Conservation (phyloP, 805 yeast species). For the Saccharomyces kudriavzevii region DNA sequence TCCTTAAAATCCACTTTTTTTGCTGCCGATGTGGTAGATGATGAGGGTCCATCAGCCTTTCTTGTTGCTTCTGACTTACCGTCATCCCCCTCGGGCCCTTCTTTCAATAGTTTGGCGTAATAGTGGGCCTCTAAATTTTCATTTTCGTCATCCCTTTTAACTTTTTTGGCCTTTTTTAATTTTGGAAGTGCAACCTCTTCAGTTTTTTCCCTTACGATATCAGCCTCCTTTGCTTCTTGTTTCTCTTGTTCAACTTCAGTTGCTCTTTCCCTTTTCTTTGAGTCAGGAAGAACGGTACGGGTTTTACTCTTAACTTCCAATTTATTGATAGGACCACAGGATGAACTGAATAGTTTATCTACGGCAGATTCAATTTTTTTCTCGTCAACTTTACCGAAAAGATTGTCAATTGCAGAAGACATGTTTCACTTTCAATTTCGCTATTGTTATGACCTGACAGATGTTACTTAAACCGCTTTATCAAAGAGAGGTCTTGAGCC, state of each 20-base stretch:
- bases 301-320: constrained; percentile 11
- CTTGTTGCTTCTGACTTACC: constrained; percentile 19
- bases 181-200: background rate
- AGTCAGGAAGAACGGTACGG: constrained; percentile 14
- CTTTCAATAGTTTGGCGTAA: constrained; percentile 40
- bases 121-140: constrained; percentile 51
- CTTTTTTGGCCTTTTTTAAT: constrained; percentile 13
- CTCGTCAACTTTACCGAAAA: constrained; percentile 29
- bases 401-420: constrained; percentile 25
- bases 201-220: background rate
- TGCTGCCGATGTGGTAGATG: constrained; percentile 33
- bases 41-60: constrained; percentile 17
- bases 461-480: background rate
- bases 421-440: background rate
- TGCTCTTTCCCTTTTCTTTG: constrained; percentile 10
- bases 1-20: constrained; percentile 53
- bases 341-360: constrained; percentile 31
- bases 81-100: constrained; percentile 20
- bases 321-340: constrained; percentile 42
- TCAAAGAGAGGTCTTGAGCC: background rate
- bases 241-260: constrained; percentile 17
- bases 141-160: constrained; percentile 16
- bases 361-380: constrained; percentile 29
- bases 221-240: constrained; percentile 16
- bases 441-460: background rate